Percentiles rank a stretch among this genome's conserved stretches.
Evolutionary conservation across 2,329 filamentous ascomycete species (phyloP).

Genomic region (Acrocalymma vagum): DNA sequence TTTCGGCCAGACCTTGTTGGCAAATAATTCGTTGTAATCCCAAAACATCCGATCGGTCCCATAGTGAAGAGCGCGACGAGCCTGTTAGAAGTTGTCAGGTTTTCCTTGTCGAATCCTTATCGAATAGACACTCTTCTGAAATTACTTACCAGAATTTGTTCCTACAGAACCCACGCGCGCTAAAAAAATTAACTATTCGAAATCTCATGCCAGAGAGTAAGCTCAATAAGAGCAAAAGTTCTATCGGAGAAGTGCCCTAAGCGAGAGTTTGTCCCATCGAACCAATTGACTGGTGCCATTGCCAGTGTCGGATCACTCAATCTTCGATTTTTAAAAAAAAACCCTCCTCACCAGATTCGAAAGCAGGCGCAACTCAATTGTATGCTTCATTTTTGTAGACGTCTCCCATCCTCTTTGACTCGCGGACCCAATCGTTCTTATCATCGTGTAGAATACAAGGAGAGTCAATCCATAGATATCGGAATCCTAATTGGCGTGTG

Average conservation of each 20-base stretch:
- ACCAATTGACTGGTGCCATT: too few relatives aligned
- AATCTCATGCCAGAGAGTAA: not conserved
- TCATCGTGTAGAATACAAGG: constrained; percentile 25
- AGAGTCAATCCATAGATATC: constrained; percentile 27
- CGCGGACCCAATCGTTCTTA: constrained; percentile 19
- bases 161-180: constrained; percentile 3
- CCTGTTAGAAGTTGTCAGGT: too few relatives aligned
- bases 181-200: not conserved
- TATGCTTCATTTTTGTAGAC: constrained; percentile 23
- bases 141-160: constrained; percentile 1
- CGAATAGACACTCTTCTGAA: too few relatives aligned
- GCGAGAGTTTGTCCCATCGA: too few relatives aligned
- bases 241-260: not conserved
- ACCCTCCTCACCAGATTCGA: too few relatives aligned
- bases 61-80: constrained; percentile 3
- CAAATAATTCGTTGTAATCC: constrained; percentile 2
- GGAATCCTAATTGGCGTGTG: constrained; percentile 13
- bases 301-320: too few relatives aligned
- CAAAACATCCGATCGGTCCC: not conserved
- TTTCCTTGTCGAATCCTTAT: too few relatives aligned
- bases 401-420: constrained; percentile 23
- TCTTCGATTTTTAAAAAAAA: too few relatives aligned
- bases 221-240: not conserved
- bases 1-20: constrained; percentile 1
- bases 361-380: too few relatives aligned